Base-by-base conservation (phyloP, 179 eudicot species). In the Camellia oleifera region DNA sequence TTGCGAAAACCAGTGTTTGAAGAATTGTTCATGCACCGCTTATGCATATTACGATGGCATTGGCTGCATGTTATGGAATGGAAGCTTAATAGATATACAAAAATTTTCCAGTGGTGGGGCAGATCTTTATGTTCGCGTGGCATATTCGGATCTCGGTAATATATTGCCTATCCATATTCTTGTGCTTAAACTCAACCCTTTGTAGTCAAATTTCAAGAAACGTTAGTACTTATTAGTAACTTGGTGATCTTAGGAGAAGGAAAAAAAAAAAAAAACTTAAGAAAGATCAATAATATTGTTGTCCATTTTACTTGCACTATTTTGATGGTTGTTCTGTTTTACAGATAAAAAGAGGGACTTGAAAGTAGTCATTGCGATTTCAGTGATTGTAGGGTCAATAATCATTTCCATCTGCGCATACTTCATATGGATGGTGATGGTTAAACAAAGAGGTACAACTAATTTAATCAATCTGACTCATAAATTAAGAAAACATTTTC, bases 21-120 rank as follows among this genome's bases (percentile, higher is more conserved):
- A 40, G 8, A 80, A 85, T 63, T 83, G 85, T 76, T 62, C 74
- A 1, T 80, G 88, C 45, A 18, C 23, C n/a, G 83, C 88, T 54
- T 83, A 75, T 83, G 72, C 85, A n/a, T 80, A 77, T 66, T 20
- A 56, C 64, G 58, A 13, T 0, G 85, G 83, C 26, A 48, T 78
- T 26, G 85, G 85, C 20, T 85, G 88, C 77, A 52, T 85, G 83
- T 20, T 54, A 45, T 85, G 85, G 88, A 54, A 23, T 13, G 71
- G 67, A 70, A 62, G 14, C 26, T 76, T 85, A 57, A 58, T 83
- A 4, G 85, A 83, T 40, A 50, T 83, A 12, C 80, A 80, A 5
- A 50, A 83, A 40, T 74, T 85, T 40, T n/a, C 80, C 13, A 5
- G 23, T 40, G 54, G 20, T 0, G 85, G 88, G 15, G 68, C 64